These are phyloP conservation scores for Drechslerella dactyloides DNA, from an alignment of 2,329 filamentous ascomycete species.

Conservation along the genomic window DNA sequence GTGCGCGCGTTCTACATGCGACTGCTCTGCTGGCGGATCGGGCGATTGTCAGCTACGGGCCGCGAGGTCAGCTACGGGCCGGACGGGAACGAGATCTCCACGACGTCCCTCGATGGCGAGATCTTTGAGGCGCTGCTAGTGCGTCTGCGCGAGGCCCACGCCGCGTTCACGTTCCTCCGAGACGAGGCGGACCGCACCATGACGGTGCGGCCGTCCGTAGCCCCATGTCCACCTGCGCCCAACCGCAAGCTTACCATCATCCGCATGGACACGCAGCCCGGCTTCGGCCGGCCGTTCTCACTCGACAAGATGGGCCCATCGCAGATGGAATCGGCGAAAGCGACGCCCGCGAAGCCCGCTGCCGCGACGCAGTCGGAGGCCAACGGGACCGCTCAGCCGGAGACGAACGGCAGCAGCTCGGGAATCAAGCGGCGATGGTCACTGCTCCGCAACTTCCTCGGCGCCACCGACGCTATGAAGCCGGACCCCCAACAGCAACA, in stretches of 20 bases:
- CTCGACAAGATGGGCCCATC: constrained; percentile 39
- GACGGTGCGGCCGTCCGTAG: constrained; percentile 71
- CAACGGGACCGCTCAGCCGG: constrained; percentile 57
- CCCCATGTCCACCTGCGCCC: constrained; percentile 82
- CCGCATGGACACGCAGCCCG: constrained; percentile 72
- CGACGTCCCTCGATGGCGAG: constrained; percentile 71
- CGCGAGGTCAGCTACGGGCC: constrained; percentile 29
- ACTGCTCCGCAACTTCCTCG: constrained; percentile 42
- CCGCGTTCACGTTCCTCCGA: constrained; percentile 24
- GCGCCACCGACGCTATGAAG: constrained; percentile 40
- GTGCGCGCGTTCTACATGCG: constrained; percentile 92
- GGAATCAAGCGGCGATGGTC: constrained; percentile 53
- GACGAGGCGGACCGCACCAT: constrained; percentile 55
- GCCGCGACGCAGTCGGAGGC: constrained; percentile 55
- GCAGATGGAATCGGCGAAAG: constrained; percentile 19
- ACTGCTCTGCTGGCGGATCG: constrained; percentile 85
- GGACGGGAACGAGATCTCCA: constrained; percentile 37
- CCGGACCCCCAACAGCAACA: constrained; percentile 17
- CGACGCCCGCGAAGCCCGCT: constrained; percentile 4
- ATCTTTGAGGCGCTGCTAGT: constrained; percentile 57
- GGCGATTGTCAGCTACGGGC: constrained; percentile 64
- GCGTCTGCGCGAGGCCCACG: constrained; percentile 31
- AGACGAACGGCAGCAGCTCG: constrained; percentile 55
- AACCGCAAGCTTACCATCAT: constrained; percentile 88
- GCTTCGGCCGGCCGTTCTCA: constrained; percentile 55